Evolutionary conservation across 2,329 filamentous ascomycete genomes (phyloP).

Genomic region (Akanthomyces uredinophilus): DNA sequence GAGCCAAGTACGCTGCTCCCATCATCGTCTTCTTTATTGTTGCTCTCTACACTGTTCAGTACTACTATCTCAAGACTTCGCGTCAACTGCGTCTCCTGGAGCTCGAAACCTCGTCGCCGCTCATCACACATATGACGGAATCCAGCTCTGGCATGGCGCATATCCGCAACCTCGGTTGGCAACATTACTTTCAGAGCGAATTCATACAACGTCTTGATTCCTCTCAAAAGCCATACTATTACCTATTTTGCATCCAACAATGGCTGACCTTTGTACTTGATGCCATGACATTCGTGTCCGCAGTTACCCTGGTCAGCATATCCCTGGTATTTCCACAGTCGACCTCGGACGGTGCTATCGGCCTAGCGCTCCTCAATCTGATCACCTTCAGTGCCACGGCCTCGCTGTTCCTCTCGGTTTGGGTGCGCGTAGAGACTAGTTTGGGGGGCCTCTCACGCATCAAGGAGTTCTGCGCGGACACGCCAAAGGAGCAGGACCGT

Average conservation of each 20-base stretch:
- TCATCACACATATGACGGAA: constrained; percentile 37
- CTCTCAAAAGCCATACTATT: constrained; percentile 50
- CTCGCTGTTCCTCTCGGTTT: neutral
- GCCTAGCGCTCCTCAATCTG: constrained; percentile 18
- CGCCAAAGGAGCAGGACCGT: neutral
- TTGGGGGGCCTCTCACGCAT: constrained; percentile 2
- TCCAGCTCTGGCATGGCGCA: constrained; percentile 40
- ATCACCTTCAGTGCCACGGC: constrained; percentile 23
- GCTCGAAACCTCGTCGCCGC: constrained; percentile 30
- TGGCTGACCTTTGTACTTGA: constrained; percentile 48
- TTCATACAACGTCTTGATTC: constrained; percentile 43
- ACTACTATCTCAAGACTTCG: constrained; percentile 31
- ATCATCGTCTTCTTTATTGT: constrained; percentile 22
- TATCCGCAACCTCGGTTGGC: constrained; percentile 51
- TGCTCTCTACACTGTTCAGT: constrained; percentile 25
- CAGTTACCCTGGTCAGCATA: constrained; percentile 39
- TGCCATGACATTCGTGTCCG: constrained; percentile 39
- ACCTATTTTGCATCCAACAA: constrained; percentile 48
- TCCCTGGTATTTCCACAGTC: constrained; percentile 26
- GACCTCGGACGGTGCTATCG: constrained; percentile 12
- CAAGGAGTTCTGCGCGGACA: neutral
- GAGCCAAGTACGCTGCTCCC: constrained; percentile 26
- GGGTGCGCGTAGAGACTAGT: constrained; percentile 2
- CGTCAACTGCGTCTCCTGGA: constrained; percentile 33
- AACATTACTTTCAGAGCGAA: constrained; percentile 34